These are phyloP conservation scores for Gaultheria prostrata DNA, from an alignment of 148 eudicot genomes.

Conservation along the genomic window DNA sequence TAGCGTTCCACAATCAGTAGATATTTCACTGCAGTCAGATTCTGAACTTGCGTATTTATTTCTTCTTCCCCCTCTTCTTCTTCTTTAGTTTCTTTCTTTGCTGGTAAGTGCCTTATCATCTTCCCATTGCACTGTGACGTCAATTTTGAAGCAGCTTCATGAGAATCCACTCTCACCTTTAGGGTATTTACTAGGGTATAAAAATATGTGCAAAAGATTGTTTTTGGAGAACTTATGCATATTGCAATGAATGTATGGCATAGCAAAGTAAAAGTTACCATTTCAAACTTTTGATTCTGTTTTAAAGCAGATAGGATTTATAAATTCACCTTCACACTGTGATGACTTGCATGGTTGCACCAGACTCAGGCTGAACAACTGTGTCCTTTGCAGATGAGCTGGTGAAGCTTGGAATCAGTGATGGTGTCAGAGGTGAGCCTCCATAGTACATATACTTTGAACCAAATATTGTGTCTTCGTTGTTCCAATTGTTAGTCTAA, in stretches of 20 bases:
- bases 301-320: neutral
- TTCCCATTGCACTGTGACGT: neutral
- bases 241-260: neutral
- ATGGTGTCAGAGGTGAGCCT: slow-evolving; percentile 65
- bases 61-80: neutral
- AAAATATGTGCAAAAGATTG: neutral
- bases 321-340: neutral
- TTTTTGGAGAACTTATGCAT: neutral
- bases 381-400: slow-evolving; percentile 71
- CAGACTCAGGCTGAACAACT: slow-evolving; percentile 19
- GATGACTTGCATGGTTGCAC: slow-evolving; percentile 11
- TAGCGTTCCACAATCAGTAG: neutral
- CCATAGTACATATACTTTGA: neutral
- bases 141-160: neutral
- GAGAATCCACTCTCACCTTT: neutral
- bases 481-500: neutral
- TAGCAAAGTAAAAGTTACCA: neutral
- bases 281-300: neutral
- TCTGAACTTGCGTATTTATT: neutral
- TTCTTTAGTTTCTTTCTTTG: neutral
- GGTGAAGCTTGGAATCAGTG: slow-evolving; percentile 71
- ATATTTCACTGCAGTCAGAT: neutral
- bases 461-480: neutral
- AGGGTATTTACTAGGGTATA: neutral
- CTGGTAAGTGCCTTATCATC: neutral